Evolutionary conservation across 257 asterid species (phyloP).

Genomic region (Nicotiana benthamiana): DNA sequence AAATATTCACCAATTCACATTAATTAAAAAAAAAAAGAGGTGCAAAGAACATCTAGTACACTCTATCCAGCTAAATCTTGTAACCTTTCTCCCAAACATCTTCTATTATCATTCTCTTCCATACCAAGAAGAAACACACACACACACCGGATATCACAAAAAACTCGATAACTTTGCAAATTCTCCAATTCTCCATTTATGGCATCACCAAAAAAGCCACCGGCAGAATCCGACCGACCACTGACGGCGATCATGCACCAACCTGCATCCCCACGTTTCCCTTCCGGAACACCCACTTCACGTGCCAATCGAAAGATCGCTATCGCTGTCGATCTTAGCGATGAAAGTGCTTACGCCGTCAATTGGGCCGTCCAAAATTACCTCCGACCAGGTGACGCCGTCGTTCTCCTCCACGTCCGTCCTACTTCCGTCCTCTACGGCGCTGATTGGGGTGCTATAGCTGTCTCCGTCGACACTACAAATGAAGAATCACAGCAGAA

Average conservation of each 20-base stretch:
- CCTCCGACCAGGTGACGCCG: slow-evolving; percentile 70
- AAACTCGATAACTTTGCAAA: neutral
- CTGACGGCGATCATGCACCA: slow-evolving; percentile 50
- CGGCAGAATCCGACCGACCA: slow-evolving; percentile 26
- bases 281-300: slow-evolving; percentile 39
- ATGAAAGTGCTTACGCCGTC: slow-evolving; percentile 65
- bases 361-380: slow-evolving; percentile 72
- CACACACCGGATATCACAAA: neutral
- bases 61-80: neutral
- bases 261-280: slow-evolving; percentile 63
- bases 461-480: slow-evolving; percentile 25
- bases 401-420: slow-evolving; percentile 58
- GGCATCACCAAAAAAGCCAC: slow-evolving; percentile 43
- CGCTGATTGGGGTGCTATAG: slow-evolving; percentile 69
- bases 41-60: neutral
- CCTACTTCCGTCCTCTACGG: slow-evolving; percentile 44
- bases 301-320: slow-evolving; percentile 55
- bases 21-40: neutral
- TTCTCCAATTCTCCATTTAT: slow-evolving; percentile 15
- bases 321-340: slow-evolving; percentile 74
- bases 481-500: slow-evolving; percentile 60
- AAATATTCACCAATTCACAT: neutral
- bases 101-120: neutral
- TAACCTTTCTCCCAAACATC: neutral
- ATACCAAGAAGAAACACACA: neutral